Evolutionary conservation across 495 filamentous ascomycete genomes (phyloP), one percentile per base, ranked within the genome.

Genomic region (Xylaria sp.): DNA sequence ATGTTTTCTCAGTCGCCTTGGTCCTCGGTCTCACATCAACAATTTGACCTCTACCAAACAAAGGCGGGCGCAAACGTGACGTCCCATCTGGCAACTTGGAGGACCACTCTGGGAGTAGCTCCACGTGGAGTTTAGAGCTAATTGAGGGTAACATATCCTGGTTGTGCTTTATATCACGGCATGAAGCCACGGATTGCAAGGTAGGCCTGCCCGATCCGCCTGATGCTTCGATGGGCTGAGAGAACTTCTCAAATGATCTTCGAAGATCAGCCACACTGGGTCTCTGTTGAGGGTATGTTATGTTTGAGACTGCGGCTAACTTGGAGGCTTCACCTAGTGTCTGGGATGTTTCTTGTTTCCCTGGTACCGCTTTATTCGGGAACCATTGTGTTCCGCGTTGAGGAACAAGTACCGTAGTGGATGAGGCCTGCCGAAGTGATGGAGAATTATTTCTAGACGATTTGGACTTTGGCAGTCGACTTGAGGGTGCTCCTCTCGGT

Each of bases 191-290:
- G 0, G 50, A 31, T 8, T 66, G 29, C n/a, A 55, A 24, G 5
- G 9, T 58, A 2, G 21, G 19, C 53, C 24, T 40, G 19, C 37
- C 26, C 29, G 37, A 17, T 4, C 15, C 61, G 29, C 26, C 31
- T 31, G 52, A 11, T 5, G 24, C 12, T 31, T 41, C 14, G 31
- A 44, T 21, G 3, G 55, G 57, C 11, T 72, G 67, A 7, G 65
- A 68, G n/a, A 41, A 43, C 33, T 70, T 57, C 61, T 83, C 79
- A 40, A 82, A 82, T 4, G 78, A 77, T 70, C 73, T 68, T 9
- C 79, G 76, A 61, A 82, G 73, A 68, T 82, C 77, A 40, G 80
- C 76, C 40, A 83, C 80, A 43, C 80, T 83, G 50, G 69, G 71
- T 48, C 72, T 78, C 50, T 75, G 73, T n/a, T 53, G 50, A 65